These are phyloP conservation scores for Saccharomycopsis javanensis DNA, from an alignment of 805 yeast genomes.

Conservation along the genomic window DNA sequence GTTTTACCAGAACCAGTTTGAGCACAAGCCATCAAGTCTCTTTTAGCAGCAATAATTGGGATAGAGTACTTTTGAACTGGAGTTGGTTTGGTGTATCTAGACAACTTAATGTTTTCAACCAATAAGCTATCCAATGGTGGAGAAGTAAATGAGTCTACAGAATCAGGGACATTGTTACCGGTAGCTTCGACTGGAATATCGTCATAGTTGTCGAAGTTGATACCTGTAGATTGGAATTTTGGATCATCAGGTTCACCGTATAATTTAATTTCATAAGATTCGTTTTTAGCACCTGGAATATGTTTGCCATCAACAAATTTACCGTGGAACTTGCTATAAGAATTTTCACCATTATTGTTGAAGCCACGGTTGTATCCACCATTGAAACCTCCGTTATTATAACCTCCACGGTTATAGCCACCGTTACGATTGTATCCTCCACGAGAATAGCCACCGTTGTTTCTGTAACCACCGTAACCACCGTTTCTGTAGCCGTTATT, in stretches of 20 bases:
- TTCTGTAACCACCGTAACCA: constrained; percentile 20
- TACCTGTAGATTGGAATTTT: constrained; percentile 83
- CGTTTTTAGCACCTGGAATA: constrained; percentile 67
- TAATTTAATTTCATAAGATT: constrained; percentile 62
- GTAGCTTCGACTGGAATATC: constrained; percentile 98
- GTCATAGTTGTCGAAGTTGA: constrained; percentile 96
- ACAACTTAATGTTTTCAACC: constrained; percentile 76
- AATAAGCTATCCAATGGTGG: constrained; percentile 87
- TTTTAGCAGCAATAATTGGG: constrained; percentile 79
- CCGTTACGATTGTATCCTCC: constrained; percentile 27
- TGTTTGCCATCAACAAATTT: constrained; percentile 82
- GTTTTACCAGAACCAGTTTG: constrained; percentile 99
- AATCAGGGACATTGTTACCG: constrained; percentile 92
- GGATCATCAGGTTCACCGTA: constrained; percentile 70
- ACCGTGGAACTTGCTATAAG: constrained; percentile 34
- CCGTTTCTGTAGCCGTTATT: constrained; percentile 21
- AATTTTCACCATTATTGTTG: constrained; percentile 34
- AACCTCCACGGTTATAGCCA: constrained; percentile 25
- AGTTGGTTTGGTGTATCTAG: constrained; percentile 92
- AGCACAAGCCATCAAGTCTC: constrained; percentile 96
- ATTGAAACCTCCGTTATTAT: constrained; percentile 25
- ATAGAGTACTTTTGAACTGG: constrained; percentile 93
- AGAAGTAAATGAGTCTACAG: constrained; percentile 74
- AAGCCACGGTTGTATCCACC: constrained; percentile 24
- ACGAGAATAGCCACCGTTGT: constrained; percentile 23